Base-by-base conservation (phyloP, 306 rosid genomes). In the Cotoneaster glaucophyllus region DNA sequence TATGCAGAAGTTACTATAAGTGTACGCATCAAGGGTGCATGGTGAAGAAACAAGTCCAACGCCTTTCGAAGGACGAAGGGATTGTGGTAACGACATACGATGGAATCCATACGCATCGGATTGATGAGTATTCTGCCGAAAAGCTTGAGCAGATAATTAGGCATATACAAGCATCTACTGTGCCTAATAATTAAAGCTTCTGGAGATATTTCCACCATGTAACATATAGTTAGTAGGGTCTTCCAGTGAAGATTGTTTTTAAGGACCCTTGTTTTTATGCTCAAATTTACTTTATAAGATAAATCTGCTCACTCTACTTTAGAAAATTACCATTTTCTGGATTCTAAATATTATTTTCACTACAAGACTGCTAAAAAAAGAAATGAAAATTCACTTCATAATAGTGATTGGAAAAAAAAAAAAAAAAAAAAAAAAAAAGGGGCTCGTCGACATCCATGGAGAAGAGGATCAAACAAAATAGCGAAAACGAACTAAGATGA, bases 31-130 rank as follows among this genome's bases (percentile, higher is more conserved):
- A 78, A 72, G 97, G 91, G 5, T 89, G 97, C 86, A 81, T 77
- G 67, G 97, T 91, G 1, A 91, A 83, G 70, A 89, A 91, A 82
- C 93, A 89, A 79, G 80, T 87, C 79, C 94, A 90, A 82, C 83
- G 87, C 10, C 85, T 77, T 50, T 77, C 82, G 2, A 81, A 26
- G 50, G 94, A 90, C 7, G 90, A 85, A 67, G 86, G 78, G 75
- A 67, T 90, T 9, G 91, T 85, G 67, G 81, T 87, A 66, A 87
- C 91, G 12, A 85, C 90, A 18, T 87, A 87, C 4, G 87, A 85
- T 74, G 88, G 90, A 71, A 77, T 74, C 12, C 94, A 89, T 25
- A 43, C 63, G 41, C 94, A 85, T 79, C 80, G 82, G 10, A 71
- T 61, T 4, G 76, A 85, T 4, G 78, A 85, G 25, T 82, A 71